phyloP scores from a whole-genome alignment of 2,329 filamentous ascomycete species.

The Fusarium fracticaudum region DNA sequence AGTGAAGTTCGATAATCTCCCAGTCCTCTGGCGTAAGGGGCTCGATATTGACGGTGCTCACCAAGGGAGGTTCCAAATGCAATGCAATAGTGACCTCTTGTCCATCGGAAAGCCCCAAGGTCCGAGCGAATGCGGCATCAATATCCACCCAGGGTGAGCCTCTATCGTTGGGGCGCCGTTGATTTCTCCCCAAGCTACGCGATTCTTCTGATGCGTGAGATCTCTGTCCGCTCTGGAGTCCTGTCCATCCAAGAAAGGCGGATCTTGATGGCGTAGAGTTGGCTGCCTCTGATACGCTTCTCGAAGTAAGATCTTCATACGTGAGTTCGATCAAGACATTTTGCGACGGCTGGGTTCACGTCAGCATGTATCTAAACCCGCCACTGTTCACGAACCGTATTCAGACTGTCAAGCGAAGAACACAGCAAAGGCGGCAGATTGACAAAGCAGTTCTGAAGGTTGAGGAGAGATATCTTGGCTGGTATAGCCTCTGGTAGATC shows the following conservation, averaged over 20 bases:
- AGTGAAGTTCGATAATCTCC: slow-evolving; percentile 98
- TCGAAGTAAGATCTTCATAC: neutral
- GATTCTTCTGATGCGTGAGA: neutral
- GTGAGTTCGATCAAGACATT: neutral
- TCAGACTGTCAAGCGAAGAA: neutral
- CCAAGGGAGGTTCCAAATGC: slow-evolving; percentile 88
- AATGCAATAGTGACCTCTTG: slow-evolving; percentile 68
- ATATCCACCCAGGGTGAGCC: neutral
- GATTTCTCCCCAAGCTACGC: neutral
- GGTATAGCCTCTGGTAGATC: neutral
- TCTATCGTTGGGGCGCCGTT: neutral
- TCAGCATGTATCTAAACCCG: neutral
- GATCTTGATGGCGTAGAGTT: neutral
- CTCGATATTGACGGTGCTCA: slow-evolving; percentile 95
- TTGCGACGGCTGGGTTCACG: neutral
- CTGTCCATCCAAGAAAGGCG: neutral
- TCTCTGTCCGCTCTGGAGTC: neutral
- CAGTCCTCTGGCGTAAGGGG: slow-evolving; percentile 94
- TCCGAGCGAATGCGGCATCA: slow-evolving; percentile 73
- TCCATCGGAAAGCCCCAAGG: slow-evolving; percentile 42
- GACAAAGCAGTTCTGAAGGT: neutral
- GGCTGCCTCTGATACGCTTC: no score
- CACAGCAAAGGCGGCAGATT: neutral
- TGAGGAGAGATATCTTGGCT: neutral
- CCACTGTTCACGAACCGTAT: neutral